These are phyloP conservation scores for Neolentinus lepideus DNA, from an alignment of 1,284 basidiomycete species.

Conservation along the genomic window DNA sequence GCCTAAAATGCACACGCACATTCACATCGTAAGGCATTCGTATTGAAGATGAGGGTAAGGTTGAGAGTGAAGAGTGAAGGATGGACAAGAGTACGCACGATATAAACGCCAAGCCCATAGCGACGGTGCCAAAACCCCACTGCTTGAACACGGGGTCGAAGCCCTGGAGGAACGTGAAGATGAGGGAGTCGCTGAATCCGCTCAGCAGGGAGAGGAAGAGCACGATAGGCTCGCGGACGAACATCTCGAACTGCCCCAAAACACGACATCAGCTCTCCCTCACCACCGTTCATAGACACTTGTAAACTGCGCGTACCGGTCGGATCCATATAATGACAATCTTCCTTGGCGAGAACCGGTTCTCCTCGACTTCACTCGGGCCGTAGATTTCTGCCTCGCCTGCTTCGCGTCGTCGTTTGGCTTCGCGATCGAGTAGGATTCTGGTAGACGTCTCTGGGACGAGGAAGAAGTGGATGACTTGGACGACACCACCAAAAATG, in stretches of 20 bases:
- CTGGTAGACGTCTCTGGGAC: constrained; percentile 11
- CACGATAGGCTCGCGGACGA: constrained; percentile 13
- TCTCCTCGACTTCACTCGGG: constrained; percentile 4
- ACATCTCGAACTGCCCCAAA: constrained; percentile 15
- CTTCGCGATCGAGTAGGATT: constrained; percentile 11
- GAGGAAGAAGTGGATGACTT: constrained; percentile 10
- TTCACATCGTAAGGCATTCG: too few species aligned
- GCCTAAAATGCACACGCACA: constrained; percentile 3
- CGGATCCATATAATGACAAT: constrained; percentile 4
- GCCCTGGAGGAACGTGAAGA: constrained; percentile 14
- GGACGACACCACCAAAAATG: constrained; percentile 10
- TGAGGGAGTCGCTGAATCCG: constrained; percentile 13
- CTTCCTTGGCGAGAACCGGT: neutral
- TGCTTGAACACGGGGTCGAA: constrained; percentile 12
- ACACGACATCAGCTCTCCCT: too few species aligned
- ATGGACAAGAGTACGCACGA: constrained; percentile 9
- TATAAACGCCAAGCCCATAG: constrained; percentile 12
- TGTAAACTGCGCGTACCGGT: too few species aligned
- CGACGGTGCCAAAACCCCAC: constrained; percentile 10
- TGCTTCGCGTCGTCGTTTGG: constrained; percentile 9
- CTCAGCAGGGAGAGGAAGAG: constrained; percentile 13
- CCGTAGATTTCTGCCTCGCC: constrained; percentile 8
- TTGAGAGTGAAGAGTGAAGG: neutral
- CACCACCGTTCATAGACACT: too few species aligned
- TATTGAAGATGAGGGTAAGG: too few species aligned